These are phyloP conservation scores for Ilex asprella DNA, from an alignment of 257 asterid species.

Conservation along the genomic window DNA sequence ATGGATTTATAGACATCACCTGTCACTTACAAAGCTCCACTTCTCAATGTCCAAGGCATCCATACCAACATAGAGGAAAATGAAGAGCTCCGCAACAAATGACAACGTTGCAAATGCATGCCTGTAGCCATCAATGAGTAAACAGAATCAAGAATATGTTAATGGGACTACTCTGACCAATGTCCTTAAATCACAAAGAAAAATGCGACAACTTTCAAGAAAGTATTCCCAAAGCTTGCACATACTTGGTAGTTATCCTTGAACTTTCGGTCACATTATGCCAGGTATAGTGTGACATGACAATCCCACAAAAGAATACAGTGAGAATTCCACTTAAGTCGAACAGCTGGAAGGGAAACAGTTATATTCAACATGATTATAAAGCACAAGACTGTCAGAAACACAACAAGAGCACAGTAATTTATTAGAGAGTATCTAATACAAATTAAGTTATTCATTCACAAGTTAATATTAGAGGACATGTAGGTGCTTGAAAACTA, in stretches of 20 bases:
- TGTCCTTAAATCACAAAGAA: neutral
- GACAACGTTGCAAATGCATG: conserved; percentile 67
- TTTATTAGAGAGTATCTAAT: neutral
- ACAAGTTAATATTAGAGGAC: too few relatives aligned
- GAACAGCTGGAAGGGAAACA: conserved; percentile 39
- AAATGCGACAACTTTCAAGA: neutral
- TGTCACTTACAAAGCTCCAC: conserved; percentile 48
- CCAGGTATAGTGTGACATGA: conserved; percentile 85
- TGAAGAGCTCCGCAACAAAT: conserved; percentile 54
- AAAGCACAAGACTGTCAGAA: neutral
- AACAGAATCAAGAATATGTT: neutral
- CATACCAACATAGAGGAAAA: conserved; percentile 88
- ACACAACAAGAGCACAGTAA: neutral
- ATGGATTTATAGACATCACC: conserved; percentile 22
- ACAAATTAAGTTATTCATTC: neutral
- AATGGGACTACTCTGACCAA: too few relatives aligned
- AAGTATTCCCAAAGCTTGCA: conserved; percentile 3
- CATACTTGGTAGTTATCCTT: conserved; percentile 64
- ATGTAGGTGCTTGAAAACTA: too few relatives aligned
- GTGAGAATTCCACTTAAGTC: conserved; percentile 73
- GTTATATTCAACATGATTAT: neutral
- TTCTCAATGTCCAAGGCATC: conserved; percentile 80
- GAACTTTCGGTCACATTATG: conserved; percentile 56
- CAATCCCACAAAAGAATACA: conserved; percentile 77
- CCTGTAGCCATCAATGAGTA: conserved; percentile 30